Base-by-base conservation (phyloP, 768 basidiomycete genomes). In the Leucogyrophana mollusca region DNA sequence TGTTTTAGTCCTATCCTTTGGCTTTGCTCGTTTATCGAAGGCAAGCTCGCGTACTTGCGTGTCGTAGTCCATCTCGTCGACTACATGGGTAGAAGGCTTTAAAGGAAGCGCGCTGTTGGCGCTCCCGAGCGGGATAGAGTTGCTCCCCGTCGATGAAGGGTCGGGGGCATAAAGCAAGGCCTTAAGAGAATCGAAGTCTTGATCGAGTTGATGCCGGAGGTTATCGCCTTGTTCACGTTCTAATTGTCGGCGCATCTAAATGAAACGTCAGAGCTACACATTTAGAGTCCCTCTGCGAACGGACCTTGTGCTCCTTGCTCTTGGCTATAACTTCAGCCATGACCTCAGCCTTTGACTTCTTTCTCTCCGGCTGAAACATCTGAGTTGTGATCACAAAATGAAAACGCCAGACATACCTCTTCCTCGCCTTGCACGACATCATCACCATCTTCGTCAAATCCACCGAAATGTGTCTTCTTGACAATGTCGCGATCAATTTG, bases 241-340 rank as follows among this genome's bases (percentile, higher is more conserved):
- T 59, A 87, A 76, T 77, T 97, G 94, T n/a, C 95, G 75, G 52
- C 79, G 82, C 43, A 89, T 68, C 95, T 98, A 47, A 27, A 35
- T 1, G 4, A 37, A 24, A 34, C 40, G 11, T 40, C 21, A 49
- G 22, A 47, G 9, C 46, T 4, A 3, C 2, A 21, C 11, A 8
- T 4, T 16, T 21, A 37, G 3, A 24, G 6, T n/a, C 27, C 18
- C 45, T 2, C 27, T 38, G 25, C 9, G 6, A 30, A 61, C 68
- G 23, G 55, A 92, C 95, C 74, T 95, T 97, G 71, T 98, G 83
- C 40, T 85, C 82, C 67, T 99, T 99, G 68, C 92, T 94, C 69
- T 98, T 99, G 1, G 92, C 89, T 36, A 99, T 91, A 25, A 99
- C 89, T 64, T 99, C 96, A 0, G 89, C 82, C 96, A 99, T 98